These are phyloP conservation scores for Rhizoclosmatium globosum DNA, from an alignment of 192 early-diverging fungal genomes.

Conservation along the genomic window DNA sequence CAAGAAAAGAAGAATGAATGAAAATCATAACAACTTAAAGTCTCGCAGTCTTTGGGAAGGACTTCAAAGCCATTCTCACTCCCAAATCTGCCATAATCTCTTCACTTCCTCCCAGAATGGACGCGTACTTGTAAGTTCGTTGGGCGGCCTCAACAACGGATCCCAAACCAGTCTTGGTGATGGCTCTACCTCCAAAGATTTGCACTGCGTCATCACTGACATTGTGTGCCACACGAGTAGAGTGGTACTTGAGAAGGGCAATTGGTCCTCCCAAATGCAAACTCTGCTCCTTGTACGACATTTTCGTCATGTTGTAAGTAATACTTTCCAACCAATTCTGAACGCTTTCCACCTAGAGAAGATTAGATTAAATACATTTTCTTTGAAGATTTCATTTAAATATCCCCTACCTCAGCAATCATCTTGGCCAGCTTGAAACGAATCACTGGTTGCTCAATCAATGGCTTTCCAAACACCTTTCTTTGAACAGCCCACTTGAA, in stretches of 20 bases:
- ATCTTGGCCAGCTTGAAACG: slow-evolving; percentile 71
- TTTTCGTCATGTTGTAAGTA: slow-evolving; percentile 74
- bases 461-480: slow-evolving; percentile 73
- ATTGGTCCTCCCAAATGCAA: slow-evolving; percentile 70
- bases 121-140: slow-evolving; percentile 65
- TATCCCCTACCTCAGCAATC: slow-evolving; percentile 43
- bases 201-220: slow-evolving; percentile 72
- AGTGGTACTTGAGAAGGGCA: slow-evolving; percentile 63
- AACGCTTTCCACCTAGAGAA: slow-evolving; percentile 2
- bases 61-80: slow-evolving; percentile 67
- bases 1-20: slow-evolving; percentile 9
- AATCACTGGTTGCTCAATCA: slow-evolving; percentile 76
- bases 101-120: slow-evolving; percentile 57
- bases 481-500: slow-evolving; percentile 79
- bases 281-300: slow-evolving; percentile 71
- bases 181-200: slow-evolving; percentile 75
- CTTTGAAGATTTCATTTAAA: background rate
- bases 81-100: slow-evolving; percentile 70
- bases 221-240: slow-evolving; percentile 63
- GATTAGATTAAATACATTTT: background rate
- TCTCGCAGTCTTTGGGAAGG: slow-evolving; percentile 53
- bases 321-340: slow-evolving; percentile 54
- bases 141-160: slow-evolving; percentile 68
- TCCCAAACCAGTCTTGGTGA: slow-evolving; percentile 76
- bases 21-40: slow-evolving; percentile 2